These are phyloP conservation scores for Trichopus zeylanicus DNA, from an alignment of 116 monocot genomes.

Conservation along the genomic window DNA sequence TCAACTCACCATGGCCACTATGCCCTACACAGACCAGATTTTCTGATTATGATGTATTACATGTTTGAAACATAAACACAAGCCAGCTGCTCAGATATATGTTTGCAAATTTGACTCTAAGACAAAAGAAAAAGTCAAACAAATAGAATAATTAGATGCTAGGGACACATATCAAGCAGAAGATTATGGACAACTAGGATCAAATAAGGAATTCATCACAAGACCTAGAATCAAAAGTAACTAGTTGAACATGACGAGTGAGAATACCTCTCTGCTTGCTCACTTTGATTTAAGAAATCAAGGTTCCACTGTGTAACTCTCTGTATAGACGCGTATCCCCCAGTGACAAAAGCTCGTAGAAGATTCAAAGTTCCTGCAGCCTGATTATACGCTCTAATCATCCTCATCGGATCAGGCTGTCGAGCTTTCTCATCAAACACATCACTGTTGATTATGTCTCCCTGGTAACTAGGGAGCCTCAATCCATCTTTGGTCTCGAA, in stretches of 20 bases:
- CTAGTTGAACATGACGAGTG: neutral
- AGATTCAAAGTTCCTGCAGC: constrained; percentile 64
- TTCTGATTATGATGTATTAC: neutral
- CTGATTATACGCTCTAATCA: constrained; percentile 48
- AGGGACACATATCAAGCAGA: too few species aligned
- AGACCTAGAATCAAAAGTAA: too few species aligned
- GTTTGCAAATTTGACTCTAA: too few species aligned
- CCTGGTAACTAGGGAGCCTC: constrained; percentile 55
- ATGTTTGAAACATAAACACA: neutral
- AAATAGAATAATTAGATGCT: too few species aligned
- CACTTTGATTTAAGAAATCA: constrained; percentile 56
- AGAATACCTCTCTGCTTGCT: constrained; percentile 63
- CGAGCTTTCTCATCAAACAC: constrained; percentile 53
- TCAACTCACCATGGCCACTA: too few species aligned
- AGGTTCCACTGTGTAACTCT: constrained; percentile 72
- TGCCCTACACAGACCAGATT: too few species aligned
- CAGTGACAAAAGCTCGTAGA: constrained; percentile 66
- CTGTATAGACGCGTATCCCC: constrained; percentile 63
- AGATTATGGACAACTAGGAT: too few species aligned
- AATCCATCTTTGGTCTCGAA: constrained; percentile 50
- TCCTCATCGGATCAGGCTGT: constrained; percentile 50
- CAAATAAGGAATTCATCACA: too few species aligned
- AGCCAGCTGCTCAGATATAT: too few species aligned
- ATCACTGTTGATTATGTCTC: constrained; percentile 64
- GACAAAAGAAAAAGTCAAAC: too few species aligned